Conservation (phyloP, 495 filamentous ascomycete species). For the Xylaria acuta region DNA sequence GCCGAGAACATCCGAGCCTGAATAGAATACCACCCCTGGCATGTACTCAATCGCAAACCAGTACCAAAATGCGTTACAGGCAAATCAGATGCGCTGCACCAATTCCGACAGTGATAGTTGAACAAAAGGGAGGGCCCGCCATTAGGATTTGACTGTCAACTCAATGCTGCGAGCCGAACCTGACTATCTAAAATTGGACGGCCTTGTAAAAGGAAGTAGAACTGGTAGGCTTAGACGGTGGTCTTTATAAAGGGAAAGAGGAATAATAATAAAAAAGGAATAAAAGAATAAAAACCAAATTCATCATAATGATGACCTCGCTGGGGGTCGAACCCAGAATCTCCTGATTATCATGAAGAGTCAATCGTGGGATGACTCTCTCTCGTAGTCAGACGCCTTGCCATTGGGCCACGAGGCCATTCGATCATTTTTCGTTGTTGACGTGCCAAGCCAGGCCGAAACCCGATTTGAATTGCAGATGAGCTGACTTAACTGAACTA, state of each 20-base stretch:
- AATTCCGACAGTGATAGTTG: too few species aligned
- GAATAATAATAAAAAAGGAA: too few species aligned
- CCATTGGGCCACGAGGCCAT: conserved; percentile 22
- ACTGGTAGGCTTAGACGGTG: background rate
- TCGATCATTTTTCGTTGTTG: background rate
- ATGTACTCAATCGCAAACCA: background rate
- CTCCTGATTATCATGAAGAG: conserved; percentile 15
- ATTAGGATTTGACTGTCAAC: background rate
- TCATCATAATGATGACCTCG: background rate
- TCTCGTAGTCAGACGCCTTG: conserved; percentile 20
- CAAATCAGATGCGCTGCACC: too few species aligned
- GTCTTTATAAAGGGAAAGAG: background rate
- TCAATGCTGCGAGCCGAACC: background rate
- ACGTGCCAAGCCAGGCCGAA: background rate
- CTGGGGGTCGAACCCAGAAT: conserved; percentile 23
- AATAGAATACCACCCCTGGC: background rate
- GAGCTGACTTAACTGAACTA: background rate
- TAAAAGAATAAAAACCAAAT: background rate
- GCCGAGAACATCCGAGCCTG: background rate
- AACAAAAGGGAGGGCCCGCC: too few species aligned
- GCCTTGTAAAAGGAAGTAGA: background rate
- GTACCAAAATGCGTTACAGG: background rate
- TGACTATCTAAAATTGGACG: background rate
- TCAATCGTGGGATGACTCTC: background rate
- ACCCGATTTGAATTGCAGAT: background rate